Conservation (phyloP, 2,329 filamentous ascomycete species). For the Parasarocladium wereldwijsianum region DNA sequence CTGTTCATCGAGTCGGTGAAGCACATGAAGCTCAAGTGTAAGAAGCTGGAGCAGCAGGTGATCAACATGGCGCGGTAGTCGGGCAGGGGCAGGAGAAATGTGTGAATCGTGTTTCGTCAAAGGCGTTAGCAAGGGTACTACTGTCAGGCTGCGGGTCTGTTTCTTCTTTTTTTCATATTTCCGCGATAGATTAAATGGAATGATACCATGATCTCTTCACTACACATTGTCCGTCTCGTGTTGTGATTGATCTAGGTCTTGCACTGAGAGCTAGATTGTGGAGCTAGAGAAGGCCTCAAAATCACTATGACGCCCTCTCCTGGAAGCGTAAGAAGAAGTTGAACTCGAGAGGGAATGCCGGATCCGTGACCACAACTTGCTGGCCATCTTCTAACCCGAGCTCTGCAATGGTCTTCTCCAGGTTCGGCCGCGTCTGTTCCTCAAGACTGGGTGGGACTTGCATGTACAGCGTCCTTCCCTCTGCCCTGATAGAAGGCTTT, state of each 20-base stretch:
- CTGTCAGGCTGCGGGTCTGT: constrained; percentile 1
- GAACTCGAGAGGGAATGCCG: constrained; percentile 66
- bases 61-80: constrained; percentile 42
- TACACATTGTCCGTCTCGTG: too few relatives aligned
- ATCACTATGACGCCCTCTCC: constrained; percentile 4
- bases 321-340: constrained; percentile 38
- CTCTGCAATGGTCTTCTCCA: constrained; percentile 63
- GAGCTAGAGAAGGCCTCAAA: not conserved
- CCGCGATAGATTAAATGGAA: constrained; percentile 6
- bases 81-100: not conserved
- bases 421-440: constrained; percentile 69
- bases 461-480: constrained; percentile 81
- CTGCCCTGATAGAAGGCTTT: constrained; percentile 69
- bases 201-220: constrained; percentile 9
- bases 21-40: constrained; percentile 73
- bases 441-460: constrained; percentile 70
- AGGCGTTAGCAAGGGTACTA: not conserved
- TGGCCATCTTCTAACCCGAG: constrained; percentile 62
- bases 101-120: not conserved
- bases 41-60: constrained; percentile 56
- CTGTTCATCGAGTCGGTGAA: constrained; percentile 83
- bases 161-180: not conserved
- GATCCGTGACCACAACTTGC: constrained; percentile 83
- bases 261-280: not conserved
- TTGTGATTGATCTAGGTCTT: too few relatives aligned